A percentile compares a stretch with the other conserved stretches of the same genome.
Evolutionary conservation across 2,329 filamentous ascomycete genomes (phyloP).

Genomic region (Drechmeria coniospora): DNA sequence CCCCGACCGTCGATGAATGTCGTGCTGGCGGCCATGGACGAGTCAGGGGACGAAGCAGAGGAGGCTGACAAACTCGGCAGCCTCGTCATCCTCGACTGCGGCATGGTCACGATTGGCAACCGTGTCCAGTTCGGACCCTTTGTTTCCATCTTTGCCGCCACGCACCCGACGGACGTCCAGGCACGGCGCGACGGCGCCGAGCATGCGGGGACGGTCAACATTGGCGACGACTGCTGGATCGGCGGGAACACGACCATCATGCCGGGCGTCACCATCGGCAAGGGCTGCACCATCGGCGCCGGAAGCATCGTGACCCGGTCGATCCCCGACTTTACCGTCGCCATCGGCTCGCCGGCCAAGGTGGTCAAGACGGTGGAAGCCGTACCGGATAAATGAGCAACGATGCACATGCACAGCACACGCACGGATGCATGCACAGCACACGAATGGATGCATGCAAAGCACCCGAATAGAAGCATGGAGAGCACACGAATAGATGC

Average conservation of each 20-base stretch:
- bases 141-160: constrained; percentile 54
- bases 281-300: constrained; percentile 34
- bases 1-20: no score
- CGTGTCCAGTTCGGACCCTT: constrained; percentile 58
- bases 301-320: constrained; percentile 34
- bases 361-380: constrained; percentile 31
- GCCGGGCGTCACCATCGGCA: constrained; percentile 36
- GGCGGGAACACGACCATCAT: constrained; percentile 33
- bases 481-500: no score
- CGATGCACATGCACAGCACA: background rate
- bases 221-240: constrained; percentile 41
- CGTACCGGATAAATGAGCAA: constrained; percentile 13
- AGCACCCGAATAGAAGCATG: no score
- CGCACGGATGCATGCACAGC: no score
- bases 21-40: no score
- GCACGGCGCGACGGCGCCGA: constrained; percentile 30
- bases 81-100: constrained; percentile 57
- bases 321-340: constrained; percentile 31
- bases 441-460: no score
- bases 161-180: constrained; percentile 51
- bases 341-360: constrained; percentile 30
- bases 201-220: constrained; percentile 28
- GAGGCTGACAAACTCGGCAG: constrained; percentile 10
- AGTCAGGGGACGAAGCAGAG: background rate
- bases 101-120: constrained; percentile 51